These are phyloP conservation scores for Rhinocladiella mackenziei DNA, from an alignment of 2,329 filamentous ascomycete species.

Conservation along the genomic window DNA sequence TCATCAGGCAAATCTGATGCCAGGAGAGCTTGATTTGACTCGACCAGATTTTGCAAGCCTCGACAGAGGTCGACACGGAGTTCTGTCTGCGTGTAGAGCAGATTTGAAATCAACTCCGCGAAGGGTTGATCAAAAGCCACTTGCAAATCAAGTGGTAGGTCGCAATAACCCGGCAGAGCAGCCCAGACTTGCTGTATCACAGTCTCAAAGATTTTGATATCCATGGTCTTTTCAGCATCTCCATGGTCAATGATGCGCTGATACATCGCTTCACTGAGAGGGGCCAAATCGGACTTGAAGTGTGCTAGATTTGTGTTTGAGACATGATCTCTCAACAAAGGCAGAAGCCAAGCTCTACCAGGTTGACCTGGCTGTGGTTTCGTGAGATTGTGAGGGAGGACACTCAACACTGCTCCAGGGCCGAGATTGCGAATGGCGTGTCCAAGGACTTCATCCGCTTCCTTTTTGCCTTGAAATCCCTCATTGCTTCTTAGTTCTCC, in stretches of 20 bases:
- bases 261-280: slow-evolving; percentile 84
- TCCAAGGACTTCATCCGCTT: slow-evolving; percentile 85
- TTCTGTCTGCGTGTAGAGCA: slow-evolving; percentile 88
- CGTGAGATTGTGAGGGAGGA: slow-evolving; percentile 80
- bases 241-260: slow-evolving; percentile 82
- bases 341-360: slow-evolving; percentile 90
- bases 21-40: slow-evolving; percentile 81
- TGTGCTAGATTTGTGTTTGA: slow-evolving; percentile 83
- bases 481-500: slow-evolving; percentile 85
- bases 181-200: slow-evolving; percentile 95
- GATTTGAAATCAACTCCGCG: slow-evolving; percentile 83
- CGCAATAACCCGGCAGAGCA: slow-evolving; percentile 88
- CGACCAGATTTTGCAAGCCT: slow-evolving; percentile 78
- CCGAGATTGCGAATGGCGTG: slow-evolving; percentile 88
- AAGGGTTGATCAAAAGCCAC: slow-evolving; percentile 80
- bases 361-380: slow-evolving; percentile 72
- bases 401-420: slow-evolving; percentile 73
- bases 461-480: slow-evolving; percentile 87
- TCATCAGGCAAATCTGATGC: slow-evolving; percentile 66
- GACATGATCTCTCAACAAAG: slow-evolving; percentile 81
- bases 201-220: slow-evolving; percentile 96
- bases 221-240: slow-evolving; percentile 80
- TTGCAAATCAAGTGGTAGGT: slow-evolving; percentile 74
- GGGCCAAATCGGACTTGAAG: slow-evolving; percentile 81
- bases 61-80: slow-evolving; percentile 83